Base-by-base conservation (phyloP, 106 monocot species). In the Chionographis japonica region DNA sequence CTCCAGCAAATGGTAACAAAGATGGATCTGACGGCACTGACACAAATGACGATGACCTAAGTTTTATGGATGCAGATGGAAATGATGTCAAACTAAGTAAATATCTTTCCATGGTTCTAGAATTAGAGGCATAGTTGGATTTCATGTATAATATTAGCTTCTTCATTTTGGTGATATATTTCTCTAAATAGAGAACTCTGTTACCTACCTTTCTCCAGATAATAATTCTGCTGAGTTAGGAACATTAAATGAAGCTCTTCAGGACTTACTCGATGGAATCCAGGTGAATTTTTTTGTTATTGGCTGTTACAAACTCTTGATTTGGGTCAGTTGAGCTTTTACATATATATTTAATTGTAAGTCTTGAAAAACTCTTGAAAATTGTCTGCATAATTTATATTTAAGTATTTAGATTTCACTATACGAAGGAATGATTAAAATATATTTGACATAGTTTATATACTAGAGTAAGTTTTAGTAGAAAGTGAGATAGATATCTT, bases 201-300 rank as follows among this genome's bases (percentile, higher is more conserved):
- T 12, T 20, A 54, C 19, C 49, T 61, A 68, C 15, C 19, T 67
- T 19, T 38, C 46, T 69, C 18, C 61, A 99, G 98, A 71, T 68
- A 80, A 69, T 75, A 83, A 60, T 49, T 64, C 90, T 62, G 63
- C 75, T 15, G 97, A 99, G 74, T 66, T 99, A 60, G 79, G 79
- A 73, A 77, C 85, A 53, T 50, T 99, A 58, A 99, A 99, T 90
- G 98, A 88, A 69, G 87, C 93, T 81, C 98, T 99, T 74, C 90
- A 93, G 76, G 98, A 99, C 53, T 76, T 99, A 50, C 90, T 99
- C 38, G 93, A 99, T 75, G 98, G 98, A 69, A 99, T 93, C 59
- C 93, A 99, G 88, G 98, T 99, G 77, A 53, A 62, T 56, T 72
- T 65, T 40, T 70, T 14, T 62, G 43, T n/a, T 8, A n/a, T 18